Base-by-base conservation (phyloP, 192 early-diverging fungal genomes). In the Coemansia biformis region DNA sequence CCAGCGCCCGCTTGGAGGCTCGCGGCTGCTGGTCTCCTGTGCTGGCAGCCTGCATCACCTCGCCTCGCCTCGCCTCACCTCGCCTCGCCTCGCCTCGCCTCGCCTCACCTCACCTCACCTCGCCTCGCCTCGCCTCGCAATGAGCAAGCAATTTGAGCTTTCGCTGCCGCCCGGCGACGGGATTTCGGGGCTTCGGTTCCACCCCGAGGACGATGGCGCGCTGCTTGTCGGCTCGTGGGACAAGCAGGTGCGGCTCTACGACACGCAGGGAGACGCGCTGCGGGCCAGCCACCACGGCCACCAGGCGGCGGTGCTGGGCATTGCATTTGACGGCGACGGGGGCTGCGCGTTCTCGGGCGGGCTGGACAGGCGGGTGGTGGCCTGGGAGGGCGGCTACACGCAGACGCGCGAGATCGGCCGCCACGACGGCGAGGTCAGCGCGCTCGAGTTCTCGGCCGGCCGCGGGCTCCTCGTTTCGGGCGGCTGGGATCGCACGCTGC, bases 141-240 rank as follows among this genome's bases (percentile, higher is more conserved):
- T 63, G 59, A 71, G 67, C 37, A 63, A 54, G 33, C 69, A 88
- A 63, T 83, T 78, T 55, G 85, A 93, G 72, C 78, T 97, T 17
- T 48, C 55, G 48, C 81, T 88, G 47, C 83, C 91, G 13, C 94
- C 94, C 23, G 68, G 60, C 13, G 94, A 96, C 69, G 91, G 85
- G 12, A 91, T 98, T 50, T 86, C 89, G 4, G 55, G 66, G 9
- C 54, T 98, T 1, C 62, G 49, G 1, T 98, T 95, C 57, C 71
- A 79, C 51, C 81, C 83, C n/a, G 63, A 65, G 8, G 79, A 86
- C 30, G 75, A 81, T 16, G 59, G 59, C 16, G 61, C 82, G 12
- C 76, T 99, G 16, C 77, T 92, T 26, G 87, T 81, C 14, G 82
- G 87, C 14, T 90, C 88, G 32, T 99, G 96, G 96, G 93, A 99